phyloP scores from a whole-genome alignment of 495 filamentous ascomycete genomes.

The Parmelia sp. region DNA sequence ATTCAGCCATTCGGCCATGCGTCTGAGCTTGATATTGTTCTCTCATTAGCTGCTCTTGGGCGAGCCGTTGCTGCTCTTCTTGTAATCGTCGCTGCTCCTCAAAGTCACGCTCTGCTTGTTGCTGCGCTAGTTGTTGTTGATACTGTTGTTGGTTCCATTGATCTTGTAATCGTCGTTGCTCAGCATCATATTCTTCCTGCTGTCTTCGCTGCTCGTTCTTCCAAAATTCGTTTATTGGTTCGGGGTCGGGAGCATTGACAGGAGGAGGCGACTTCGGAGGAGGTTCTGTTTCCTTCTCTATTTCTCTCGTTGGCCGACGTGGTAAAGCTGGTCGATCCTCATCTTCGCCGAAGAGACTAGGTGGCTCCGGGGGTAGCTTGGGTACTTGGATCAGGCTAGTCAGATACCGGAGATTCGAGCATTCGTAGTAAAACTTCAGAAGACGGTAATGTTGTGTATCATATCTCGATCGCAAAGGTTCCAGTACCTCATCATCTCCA shows the following conservation, averaged over 20 bases:
- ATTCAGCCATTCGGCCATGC: conserved; percentile 84
- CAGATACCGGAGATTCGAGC: conserved; percentile 91
- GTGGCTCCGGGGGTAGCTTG: conserved; percentile 89
- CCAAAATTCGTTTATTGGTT: conserved; percentile 97
- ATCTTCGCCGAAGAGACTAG: conserved; percentile 72
- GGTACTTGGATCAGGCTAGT: conserved; percentile 94
- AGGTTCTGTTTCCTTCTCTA: conserved; percentile 54
- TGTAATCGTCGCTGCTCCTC: conserved; percentile 89
- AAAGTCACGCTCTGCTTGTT: conserved; percentile 84
- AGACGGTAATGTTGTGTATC: conserved; percentile 93
- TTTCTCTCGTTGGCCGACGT: conserved; percentile 62
- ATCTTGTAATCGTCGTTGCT: conserved; percentile 79
- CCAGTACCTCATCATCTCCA: conserved; percentile 90
- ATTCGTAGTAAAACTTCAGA: conserved; percentile 98
- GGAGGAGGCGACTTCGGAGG: conserved; percentile 61
- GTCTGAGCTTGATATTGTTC: conserved; percentile 89
- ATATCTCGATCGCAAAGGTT: conserved; percentile 79
- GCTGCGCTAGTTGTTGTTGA: conserved; percentile 70
- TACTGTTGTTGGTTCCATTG: conserved; percentile 70
- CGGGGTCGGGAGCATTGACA: conserved; percentile 66
- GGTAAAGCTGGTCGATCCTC: conserved; percentile 80
- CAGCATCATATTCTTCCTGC: conserved; percentile 88
- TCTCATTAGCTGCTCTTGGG: conserved; percentile 79
- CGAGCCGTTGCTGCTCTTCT: conserved; percentile 80
- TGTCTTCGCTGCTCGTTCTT: conserved; percentile 83